Conservation (phyloP, 2,329 filamentous ascomycete species). For the Daldinia sp. region DNA sequence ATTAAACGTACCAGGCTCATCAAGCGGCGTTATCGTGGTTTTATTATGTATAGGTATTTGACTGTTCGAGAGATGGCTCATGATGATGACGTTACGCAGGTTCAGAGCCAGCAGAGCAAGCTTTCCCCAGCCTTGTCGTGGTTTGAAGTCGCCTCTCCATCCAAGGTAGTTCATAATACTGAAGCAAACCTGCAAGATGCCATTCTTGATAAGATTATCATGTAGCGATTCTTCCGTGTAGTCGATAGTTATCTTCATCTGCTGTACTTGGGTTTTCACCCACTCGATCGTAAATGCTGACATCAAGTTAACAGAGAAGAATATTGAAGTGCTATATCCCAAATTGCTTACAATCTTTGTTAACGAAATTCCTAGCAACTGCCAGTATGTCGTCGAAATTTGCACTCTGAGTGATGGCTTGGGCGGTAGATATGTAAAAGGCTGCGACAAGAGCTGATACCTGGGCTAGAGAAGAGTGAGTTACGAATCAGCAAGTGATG, state of each 20-base stretch:
- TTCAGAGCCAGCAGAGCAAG: slow-evolving; percentile 81
- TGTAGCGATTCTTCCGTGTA: slow-evolving; percentile 81
- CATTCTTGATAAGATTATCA: slow-evolving; percentile 79
- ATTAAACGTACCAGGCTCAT: slow-evolving; percentile 69
- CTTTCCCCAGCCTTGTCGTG: slow-evolving; percentile 76
- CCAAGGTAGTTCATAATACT: slow-evolving; percentile 84
- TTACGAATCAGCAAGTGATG: not conserved
- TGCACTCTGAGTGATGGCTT: slow-evolving; percentile 58
- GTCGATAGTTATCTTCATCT: slow-evolving; percentile 80
- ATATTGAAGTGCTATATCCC: too few species aligned
- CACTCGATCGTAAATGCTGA: slow-evolving; percentile 71
- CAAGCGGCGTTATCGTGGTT: slow-evolving; percentile 68
- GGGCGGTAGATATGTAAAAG: slow-evolving; percentile 66
- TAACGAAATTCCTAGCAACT: slow-evolving; percentile 66
- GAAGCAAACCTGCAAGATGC: slow-evolving; percentile 78
- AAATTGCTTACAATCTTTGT: slow-evolving; percentile 53
- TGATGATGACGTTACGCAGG: slow-evolving; percentile 76
- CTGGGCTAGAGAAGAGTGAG: slow-evolving; percentile 57
- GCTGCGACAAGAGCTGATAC: slow-evolving; percentile 71
- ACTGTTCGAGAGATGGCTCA: slow-evolving; percentile 73
- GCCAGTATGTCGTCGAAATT: slow-evolving; percentile 80
- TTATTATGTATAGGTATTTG: slow-evolving; percentile 66
- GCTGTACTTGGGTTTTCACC: slow-evolving; percentile 74
- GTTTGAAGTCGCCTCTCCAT: slow-evolving; percentile 72
- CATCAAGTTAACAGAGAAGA: not conserved